Evolutionary conservation across 345 rosid species (phyloP), one percentile per base, ranked within the genome.

Genomic region (Tarenaya hassleriana): DNA sequence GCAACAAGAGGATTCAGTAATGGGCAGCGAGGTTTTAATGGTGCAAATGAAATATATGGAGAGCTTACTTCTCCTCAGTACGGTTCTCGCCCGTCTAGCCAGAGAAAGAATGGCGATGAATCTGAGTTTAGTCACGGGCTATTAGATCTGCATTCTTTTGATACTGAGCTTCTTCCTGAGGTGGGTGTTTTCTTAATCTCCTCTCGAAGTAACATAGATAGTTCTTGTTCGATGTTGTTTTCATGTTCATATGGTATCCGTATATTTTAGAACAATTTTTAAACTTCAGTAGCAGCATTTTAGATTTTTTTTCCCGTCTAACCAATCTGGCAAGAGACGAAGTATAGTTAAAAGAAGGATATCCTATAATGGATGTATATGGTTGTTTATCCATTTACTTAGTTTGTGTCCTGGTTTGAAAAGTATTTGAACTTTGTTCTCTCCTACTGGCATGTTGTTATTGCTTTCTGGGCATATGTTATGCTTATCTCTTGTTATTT

Each of bases 81-180:
- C 46, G 73, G 77, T 74, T 72, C 94, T 7, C 70, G 80, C 58
- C 73, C 73, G 0, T 73, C 78, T 0, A 72, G 57, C 65, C 90
- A 75, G 69, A 69, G 81, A 63, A 92, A 75, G 78, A 83, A 75
- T 51, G 76, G 75, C 4, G 98, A 79, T 52, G 88, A 81, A 10
- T 79, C 86, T 10, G 98, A 92, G 70, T 80, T 83, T 64, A 88
- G 98, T 69, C 98, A 96, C 4, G 98, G 98, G 3, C 95, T 92
- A 12, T 69, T 92, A 50, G 98, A 92, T 85, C 88, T 92, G 49
- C 95, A 92, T 70, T 88, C 98, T 46, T 81, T 85, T 62, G 94
- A 88, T 68, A 92, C 96, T 1, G 98, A 92, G 68, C 80, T 92
- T 67, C 83, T 92, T 60, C 81, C 98, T 17, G 96, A 92, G 98